Conservation (phyloP, 768 basidiomycete species). For the Pulveroboletus sp. region DNA sequence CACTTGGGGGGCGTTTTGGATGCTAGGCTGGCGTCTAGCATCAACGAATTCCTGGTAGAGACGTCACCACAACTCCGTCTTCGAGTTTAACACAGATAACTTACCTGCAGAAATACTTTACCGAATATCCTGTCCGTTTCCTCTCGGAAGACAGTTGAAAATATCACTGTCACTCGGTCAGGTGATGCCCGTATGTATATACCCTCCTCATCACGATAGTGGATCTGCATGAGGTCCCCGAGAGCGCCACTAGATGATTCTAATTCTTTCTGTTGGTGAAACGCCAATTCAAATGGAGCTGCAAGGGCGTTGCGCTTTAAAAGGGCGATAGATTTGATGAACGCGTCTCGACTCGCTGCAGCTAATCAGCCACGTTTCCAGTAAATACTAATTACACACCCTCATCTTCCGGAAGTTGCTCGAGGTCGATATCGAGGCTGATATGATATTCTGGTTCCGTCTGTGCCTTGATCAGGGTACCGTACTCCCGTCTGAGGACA, state of each 20-base stretch:
- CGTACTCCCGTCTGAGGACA: constrained; percentile 80
- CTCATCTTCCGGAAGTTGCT: constrained; percentile 73
- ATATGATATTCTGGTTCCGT: constrained; percentile 89
- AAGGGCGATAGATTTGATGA: constrained; percentile 77
- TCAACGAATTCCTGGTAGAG: constrained; percentile 89
- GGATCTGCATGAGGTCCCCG: constrained; percentile 87
- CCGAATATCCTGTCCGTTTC: constrained; percentile 97
- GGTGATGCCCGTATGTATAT: constrained; percentile 91
- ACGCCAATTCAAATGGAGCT: constrained; percentile 90
- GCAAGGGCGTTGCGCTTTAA: constrained; percentile 92
- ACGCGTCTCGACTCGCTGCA: constrained; percentile 71
- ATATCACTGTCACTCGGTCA: constrained; percentile 97
- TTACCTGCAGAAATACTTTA: constrained; percentile 95
- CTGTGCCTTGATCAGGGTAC: constrained; percentile 56
- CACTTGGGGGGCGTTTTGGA: constrained; percentile 97
- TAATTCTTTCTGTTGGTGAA: constrained; percentile 77
- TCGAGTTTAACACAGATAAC: constrained; percentile 5
- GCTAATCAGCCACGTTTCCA: constrained; percentile 6
- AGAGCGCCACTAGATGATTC: constrained; percentile 63
- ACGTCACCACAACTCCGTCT: constrained; percentile 4
- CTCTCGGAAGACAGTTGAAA: constrained; percentile 94
- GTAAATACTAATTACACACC: constrained; percentile 46
- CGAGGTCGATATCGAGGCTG: constrained; percentile 82
- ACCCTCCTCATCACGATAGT: constrained; percentile 95
- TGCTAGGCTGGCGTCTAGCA: constrained; percentile 86